phyloP scores from a whole-genome alignment of 768 basidiomycete species.

The Amanita rubescens region DNA sequence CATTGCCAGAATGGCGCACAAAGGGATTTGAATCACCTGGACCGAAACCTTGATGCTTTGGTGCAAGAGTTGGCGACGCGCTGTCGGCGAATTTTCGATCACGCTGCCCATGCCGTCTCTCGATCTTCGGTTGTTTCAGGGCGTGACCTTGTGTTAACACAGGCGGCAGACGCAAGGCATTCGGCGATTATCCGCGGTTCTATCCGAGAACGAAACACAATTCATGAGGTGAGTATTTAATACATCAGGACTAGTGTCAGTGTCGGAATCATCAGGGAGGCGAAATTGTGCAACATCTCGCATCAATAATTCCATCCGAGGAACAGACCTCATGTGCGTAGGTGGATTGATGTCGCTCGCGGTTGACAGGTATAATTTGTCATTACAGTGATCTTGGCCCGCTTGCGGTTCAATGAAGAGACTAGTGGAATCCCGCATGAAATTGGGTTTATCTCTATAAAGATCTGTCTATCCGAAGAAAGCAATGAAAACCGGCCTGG shows the following conservation, averaged over 20 bases:
- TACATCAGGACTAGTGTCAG: slow-evolving; percentile 16
- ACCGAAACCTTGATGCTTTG: slow-evolving; percentile 63
- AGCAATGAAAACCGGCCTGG: slow-evolving; percentile 21
- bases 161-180: slow-evolving; percentile 26
- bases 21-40: slow-evolving; percentile 48
- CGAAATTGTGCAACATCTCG: slow-evolving; percentile 45
- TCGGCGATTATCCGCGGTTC: slow-evolving; percentile 19
- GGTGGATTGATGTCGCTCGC: neutral
- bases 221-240: slow-evolving; percentile 41
- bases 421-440: neutral
- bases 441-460: slow-evolving; percentile 12
- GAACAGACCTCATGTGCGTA: slow-evolving; percentile 10
- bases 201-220: slow-evolving; percentile 49
- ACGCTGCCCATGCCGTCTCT: slow-evolving; percentile 55
- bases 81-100: slow-evolving; percentile 55
- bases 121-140: slow-evolving; percentile 47
- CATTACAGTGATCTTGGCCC: slow-evolving; percentile 8
- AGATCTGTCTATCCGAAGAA: slow-evolving; percentile 51
- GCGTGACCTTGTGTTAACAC: slow-evolving; percentile 17
- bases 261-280: slow-evolving; percentile 29
- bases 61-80: slow-evolving; percentile 51
- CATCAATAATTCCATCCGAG: slow-evolving; percentile 34
- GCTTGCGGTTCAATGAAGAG: slow-evolving; percentile 8
- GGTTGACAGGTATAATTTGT: neutral
- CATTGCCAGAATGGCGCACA: slow-evolving; percentile 34